These are phyloP conservation scores for Ustilago loliicola DNA, from an alignment of 1,284 basidiomycete species.

Conservation along the genomic window DNA sequence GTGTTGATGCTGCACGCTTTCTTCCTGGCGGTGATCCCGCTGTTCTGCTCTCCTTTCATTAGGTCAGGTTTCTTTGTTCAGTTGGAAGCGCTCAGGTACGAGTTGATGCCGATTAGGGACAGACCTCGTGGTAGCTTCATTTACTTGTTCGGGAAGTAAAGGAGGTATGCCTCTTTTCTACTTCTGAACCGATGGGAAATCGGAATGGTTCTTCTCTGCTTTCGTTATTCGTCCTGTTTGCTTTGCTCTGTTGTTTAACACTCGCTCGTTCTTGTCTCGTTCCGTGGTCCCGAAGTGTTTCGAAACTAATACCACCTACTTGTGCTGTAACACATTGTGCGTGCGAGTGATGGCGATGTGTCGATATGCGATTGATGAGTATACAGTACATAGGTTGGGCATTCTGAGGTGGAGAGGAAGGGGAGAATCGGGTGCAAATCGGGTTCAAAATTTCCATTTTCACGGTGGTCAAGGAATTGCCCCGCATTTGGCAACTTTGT, in stretches of 20 bases:
- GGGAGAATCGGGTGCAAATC: neutral
- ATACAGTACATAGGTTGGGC: no score
- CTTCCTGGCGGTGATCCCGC: constrained; percentile 58
- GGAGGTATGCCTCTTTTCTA: neutral
- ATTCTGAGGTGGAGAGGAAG: neutral
- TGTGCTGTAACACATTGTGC: no score
- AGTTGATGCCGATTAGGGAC: constrained; percentile 53
- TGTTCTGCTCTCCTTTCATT: constrained; percentile 68
- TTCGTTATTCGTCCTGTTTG: no score
- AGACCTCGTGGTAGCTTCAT: constrained; percentile 60
- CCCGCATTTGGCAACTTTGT: constrained; percentile 22
- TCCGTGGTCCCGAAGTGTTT: no score
- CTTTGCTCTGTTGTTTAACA: no score
- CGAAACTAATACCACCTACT: no score
- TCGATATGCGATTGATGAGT: no score
- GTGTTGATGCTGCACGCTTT: constrained; percentile 61
- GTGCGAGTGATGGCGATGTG: no score
- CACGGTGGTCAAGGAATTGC: constrained; percentile 8
- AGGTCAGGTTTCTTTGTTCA: constrained; percentile 63
- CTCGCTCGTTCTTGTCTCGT: no score
- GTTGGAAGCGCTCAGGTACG: constrained; percentile 62
- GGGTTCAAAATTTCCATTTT: constrained; percentile 7
- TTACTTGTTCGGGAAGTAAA: constrained; percentile 60
- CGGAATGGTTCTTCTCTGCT: no score
- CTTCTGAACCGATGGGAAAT: neutral